Evolutionary conservation across 441 rosid species (phyloP).

Genomic region (Arabidopsis lyrata): DNA sequence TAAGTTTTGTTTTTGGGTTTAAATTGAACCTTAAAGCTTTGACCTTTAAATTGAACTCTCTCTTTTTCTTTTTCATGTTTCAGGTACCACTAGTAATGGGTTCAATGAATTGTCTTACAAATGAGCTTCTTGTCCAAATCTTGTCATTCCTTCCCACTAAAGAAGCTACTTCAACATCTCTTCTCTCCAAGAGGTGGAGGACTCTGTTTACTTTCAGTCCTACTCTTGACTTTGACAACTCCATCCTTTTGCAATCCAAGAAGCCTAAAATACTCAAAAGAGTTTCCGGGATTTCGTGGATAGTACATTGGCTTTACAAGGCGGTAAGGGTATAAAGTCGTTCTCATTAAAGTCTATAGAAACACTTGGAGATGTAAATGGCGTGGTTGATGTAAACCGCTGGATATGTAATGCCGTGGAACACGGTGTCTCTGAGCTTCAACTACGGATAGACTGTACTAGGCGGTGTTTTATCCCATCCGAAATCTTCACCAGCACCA

Average conservation of each 20-base stretch:
- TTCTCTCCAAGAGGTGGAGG: background rate
- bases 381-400: background rate
- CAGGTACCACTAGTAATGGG: background rate
- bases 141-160: background rate
- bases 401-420: background rate
- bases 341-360: background rate
- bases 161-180: background rate
- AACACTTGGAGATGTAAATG: background rate
- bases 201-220: background rate
- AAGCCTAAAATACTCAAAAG: background rate
- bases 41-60: background rate
- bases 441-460: background rate
- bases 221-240: background rate
- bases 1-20: background rate
- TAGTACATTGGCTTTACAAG: background rate
- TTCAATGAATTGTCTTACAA: background rate
- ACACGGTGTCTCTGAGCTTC: conserved; percentile 12
- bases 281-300: background rate
- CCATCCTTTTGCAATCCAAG: background rate
- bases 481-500: background rate
- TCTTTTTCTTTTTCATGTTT: background rate
- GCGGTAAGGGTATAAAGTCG: background rate
- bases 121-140: background rate
- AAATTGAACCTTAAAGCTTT: background rate
- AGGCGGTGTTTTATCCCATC: background rate